Conservation (phyloP, 2,329 filamentous ascomycete species). For the Ophiocordyceps robertsii region DNA sequence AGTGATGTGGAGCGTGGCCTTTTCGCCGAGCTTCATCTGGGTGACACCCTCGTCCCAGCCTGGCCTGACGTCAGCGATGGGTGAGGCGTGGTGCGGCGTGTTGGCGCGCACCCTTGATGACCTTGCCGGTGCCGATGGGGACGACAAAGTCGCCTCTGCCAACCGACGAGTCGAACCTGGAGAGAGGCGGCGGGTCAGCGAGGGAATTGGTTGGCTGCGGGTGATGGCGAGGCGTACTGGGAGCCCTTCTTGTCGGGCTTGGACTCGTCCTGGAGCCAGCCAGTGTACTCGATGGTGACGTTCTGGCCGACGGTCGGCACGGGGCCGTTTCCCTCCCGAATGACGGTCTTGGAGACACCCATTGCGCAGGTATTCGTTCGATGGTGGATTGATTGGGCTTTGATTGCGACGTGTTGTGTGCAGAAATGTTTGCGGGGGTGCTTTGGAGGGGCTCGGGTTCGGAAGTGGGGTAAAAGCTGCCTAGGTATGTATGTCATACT, state of each 20-base stretch:
- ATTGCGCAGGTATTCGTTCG: slow-evolving; percentile 24
- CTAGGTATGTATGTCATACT: no score
- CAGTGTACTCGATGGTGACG: slow-evolving; percentile 84
- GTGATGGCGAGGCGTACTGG: slow-evolving; percentile 38
- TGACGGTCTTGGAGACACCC: slow-evolving; percentile 59
- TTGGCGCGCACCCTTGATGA: slow-evolving; percentile 61
- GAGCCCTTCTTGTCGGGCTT: slow-evolving; percentile 52
- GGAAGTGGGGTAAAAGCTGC: no score
- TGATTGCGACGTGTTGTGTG: no score
- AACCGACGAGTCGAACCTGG: slow-evolving; percentile 80
- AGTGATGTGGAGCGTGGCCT: slow-evolving; percentile 70
- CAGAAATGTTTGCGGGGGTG: background rate
- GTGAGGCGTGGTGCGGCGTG: slow-evolving; percentile 1
- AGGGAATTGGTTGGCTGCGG: background rate
- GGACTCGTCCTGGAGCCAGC: slow-evolving; percentile 60
- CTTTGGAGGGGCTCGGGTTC: no score
- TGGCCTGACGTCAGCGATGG: slow-evolving; percentile 16
- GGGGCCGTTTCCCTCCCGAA: slow-evolving; percentile 47
- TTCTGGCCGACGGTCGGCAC: slow-evolving; percentile 53
- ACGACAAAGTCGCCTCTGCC: slow-evolving; percentile 65
- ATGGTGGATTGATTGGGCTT: no score
- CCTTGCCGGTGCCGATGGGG: slow-evolving; percentile 65
- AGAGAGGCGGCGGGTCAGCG: background rate
- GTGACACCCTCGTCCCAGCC: slow-evolving; percentile 78
- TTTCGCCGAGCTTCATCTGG: slow-evolving; percentile 84